Conservation (phyloP, 768 basidiomycete species). For the Suillus americanus region DNA sequence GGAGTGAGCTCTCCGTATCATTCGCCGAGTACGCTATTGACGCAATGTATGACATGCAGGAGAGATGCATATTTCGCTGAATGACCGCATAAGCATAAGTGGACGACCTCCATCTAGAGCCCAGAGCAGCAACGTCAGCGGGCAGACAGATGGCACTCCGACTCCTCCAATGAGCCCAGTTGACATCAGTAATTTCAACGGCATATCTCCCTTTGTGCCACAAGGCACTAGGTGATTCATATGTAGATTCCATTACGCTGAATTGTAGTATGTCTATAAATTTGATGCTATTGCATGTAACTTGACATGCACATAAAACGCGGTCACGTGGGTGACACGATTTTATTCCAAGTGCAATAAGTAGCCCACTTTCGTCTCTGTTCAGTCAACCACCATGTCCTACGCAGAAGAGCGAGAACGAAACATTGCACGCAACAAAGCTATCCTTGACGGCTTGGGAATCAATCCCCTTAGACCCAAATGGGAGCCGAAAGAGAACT, state of each 20-base stretch:
- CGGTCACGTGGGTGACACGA: constrained; percentile 3
- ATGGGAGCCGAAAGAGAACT: constrained; percentile 46
- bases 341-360: background rate
- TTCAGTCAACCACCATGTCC: constrained; percentile 8
- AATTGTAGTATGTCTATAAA: constrained; percentile 4
- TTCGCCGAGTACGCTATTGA: background rate
- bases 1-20: constrained; percentile 22
- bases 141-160: constrained; percentile 3
- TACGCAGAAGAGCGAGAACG: constrained; percentile 34
- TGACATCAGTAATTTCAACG: background rate
- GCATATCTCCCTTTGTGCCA: background rate
- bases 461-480: constrained; percentile 40
- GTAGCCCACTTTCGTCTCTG: background rate
- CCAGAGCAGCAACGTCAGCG: constrained; percentile 6
- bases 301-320: background rate
- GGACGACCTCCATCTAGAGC: constrained; percentile 6
- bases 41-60: background rate
- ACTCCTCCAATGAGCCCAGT: constrained; percentile 6
- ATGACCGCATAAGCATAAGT: background rate
- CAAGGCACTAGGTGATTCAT: background rate
- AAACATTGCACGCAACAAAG: constrained; percentile 45
- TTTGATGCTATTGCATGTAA: background rate
- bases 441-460: constrained; percentile 41
- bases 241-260: background rate
- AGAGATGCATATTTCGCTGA: constrained; percentile 2